Evolutionary conservation across 2,329 filamentous ascomycete genomes (phyloP).

Genomic region (Fusarium albidum): DNA sequence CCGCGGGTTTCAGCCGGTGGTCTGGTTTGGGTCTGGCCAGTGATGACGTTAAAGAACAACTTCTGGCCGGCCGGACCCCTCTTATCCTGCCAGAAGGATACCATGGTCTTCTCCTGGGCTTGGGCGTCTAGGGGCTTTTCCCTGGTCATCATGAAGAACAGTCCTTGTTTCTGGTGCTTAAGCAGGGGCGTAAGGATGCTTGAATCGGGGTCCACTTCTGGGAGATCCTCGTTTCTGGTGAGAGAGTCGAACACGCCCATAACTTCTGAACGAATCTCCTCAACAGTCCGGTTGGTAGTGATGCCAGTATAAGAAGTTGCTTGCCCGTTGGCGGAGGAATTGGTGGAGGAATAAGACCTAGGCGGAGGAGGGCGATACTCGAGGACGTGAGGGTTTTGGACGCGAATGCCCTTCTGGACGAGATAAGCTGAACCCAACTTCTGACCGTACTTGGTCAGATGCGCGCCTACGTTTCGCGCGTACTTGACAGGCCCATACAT

Average conservation of each 20-base stretch:
- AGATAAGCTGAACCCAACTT: constrained; percentile 72
- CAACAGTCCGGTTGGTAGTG: constrained; percentile 69
- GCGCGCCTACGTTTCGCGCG: constrained; percentile 70
- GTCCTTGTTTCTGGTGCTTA: constrained; percentile 87
- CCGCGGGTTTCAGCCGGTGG: constrained; percentile 74
- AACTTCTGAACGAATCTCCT: constrained; percentile 87
- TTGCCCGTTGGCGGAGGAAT: constrained; percentile 36
- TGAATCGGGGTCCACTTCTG: constrained; percentile 71
- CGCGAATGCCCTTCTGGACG: constrained; percentile 72
- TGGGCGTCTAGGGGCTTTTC: constrained; percentile 73
- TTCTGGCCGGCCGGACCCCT: constrained; percentile 59
- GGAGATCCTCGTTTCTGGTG: constrained; percentile 77
- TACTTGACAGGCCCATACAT: constrained; percentile 79
- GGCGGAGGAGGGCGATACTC: constrained; percentile 54
- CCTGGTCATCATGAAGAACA: constrained; percentile 84
- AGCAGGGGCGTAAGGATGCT: constrained; percentile 74
- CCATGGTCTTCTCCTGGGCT: constrained; percentile 66
- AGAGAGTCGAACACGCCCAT: constrained; percentile 89
- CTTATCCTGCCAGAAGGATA: constrained; percentile 80
- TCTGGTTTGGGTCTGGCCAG: constrained; percentile 67
- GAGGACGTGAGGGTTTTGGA: constrained; percentile 79
- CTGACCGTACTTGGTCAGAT: constrained; percentile 69
- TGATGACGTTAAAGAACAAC: constrained; percentile 85
- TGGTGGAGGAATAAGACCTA: constrained; percentile 41
- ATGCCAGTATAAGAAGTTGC: constrained; percentile 39